These are phyloP conservation scores for Rhodotorula glutinis DNA, from an alignment of 1,284 basidiomycete species.

Conservation along the genomic window DNA sequence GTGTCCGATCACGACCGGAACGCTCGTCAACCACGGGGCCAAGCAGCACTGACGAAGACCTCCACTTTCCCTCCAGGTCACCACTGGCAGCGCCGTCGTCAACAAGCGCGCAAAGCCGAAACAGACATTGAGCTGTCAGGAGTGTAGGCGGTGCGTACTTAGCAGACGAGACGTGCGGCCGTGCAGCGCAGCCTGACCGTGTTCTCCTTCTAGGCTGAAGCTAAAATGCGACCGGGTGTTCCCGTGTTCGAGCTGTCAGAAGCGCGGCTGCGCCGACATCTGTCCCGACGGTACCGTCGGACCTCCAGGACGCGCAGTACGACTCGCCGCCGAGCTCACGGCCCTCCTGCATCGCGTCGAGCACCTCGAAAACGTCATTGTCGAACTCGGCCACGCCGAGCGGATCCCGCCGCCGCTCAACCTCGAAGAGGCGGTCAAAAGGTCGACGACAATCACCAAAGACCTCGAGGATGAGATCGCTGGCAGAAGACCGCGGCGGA, in stretches of 20 bases:
- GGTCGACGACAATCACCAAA: constrained; percentile 6
- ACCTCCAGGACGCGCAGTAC: constrained; percentile 26
- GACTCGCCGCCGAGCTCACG: constrained; percentile 25
- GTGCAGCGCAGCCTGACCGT: no score
- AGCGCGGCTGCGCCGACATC: constrained; percentile 22
- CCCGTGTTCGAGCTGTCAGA: constrained; percentile 16
- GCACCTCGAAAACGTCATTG: constrained; percentile 20
- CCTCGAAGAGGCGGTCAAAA: constrained; percentile 13
- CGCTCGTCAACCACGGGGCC: no score
- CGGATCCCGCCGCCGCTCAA: constrained; percentile 24
- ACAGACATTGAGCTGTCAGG: constrained; percentile 12
- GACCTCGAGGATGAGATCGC: constrained; percentile 12
- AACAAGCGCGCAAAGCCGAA: background rate
- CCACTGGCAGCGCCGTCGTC: background rate
- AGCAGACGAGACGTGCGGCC: no score
- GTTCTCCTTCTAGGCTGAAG: constrained; percentile 19
- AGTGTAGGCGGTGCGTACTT: constrained; percentile 11
- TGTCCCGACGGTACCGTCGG: constrained; percentile 19
- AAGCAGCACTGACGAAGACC: no score
- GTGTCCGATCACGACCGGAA: no score
- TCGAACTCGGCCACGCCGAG: constrained; percentile 12
- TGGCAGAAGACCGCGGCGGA: background rate
- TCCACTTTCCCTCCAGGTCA: no score
- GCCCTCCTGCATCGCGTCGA: constrained; percentile 21
- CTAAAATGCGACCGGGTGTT: constrained; percentile 26